phyloP scores from a whole-genome alignment of 1,139 yeast species.

The Nakaseomyces sp. region DNA sequence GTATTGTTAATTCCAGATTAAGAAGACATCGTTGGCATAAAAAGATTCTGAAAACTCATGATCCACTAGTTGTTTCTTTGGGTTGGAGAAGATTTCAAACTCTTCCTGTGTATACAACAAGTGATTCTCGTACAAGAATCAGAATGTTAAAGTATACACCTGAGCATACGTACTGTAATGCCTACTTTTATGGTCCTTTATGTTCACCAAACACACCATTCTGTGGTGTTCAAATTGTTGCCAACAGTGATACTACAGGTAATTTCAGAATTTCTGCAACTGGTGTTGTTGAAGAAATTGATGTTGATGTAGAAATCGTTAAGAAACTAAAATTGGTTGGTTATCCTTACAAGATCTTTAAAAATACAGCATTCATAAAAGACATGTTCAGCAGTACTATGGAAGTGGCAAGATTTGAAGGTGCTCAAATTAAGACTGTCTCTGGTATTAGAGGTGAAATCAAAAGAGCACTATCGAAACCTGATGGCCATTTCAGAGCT shows the following conservation, averaged over 20 bases:
- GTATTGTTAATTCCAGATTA: conserved; percentile 83
- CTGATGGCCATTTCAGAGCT: conserved; percentile 98
- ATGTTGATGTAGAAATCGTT: conserved; percentile 80
- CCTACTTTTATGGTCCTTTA: conserved; percentile 92
- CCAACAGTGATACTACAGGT: conserved; percentile 74
- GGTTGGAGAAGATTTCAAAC: conserved; percentile 99
- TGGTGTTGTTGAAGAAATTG: conserved; percentile 90
- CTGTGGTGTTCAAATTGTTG: conserved; percentile 87
- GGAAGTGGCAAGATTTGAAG: conserved; percentile 97
- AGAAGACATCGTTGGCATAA: conserved; percentile 99
- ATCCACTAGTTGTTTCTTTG: conserved; percentile 83
- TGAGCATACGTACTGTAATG: conserved; percentile 94
- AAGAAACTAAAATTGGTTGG: conserved; percentile 94
- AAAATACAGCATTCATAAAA: conserved; percentile 92
- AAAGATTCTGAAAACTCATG: conserved; percentile 88
- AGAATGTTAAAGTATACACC: conserved; percentile 98
- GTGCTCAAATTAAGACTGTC: conserved; percentile 92
- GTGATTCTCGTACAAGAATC: conserved; percentile 94
- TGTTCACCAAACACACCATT: conserved; percentile 97
- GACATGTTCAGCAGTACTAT: conserved; percentile 90
- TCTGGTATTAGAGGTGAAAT: conserved; percentile 97
- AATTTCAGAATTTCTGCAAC: conserved; percentile 96
- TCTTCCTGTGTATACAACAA: conserved; percentile 87
- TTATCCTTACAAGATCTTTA: conserved; percentile 84
- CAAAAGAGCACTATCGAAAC: conserved; percentile 85